Base-by-base conservation (phyloP, 2,329 filamentous ascomycete species). In the Monosporascus sp. region DNA sequence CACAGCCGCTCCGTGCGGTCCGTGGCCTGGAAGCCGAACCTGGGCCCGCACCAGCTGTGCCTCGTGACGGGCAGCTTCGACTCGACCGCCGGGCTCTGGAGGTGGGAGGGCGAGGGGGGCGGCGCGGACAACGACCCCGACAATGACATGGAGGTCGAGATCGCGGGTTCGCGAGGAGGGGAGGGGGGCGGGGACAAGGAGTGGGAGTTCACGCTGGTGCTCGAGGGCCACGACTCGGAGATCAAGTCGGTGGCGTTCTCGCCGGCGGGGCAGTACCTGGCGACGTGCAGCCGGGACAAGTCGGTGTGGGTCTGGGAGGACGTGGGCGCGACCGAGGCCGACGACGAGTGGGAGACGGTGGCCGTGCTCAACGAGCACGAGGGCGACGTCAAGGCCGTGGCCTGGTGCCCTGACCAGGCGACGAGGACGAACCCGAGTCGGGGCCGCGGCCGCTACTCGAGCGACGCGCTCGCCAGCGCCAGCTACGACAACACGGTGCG, bases 251-350 rank as follows among this genome's bases (percentile, higher is more conserved):
- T 93, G 58, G 79, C 82, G 2, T 95, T 91, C 74, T 85, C 81
- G 18, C 85, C 89, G 0, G 83, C 82, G 0, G 89, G 89, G 1
- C 83, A 87, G 56, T 86, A 91, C 63, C 80, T 99, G 5, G 94
- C 94, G 6, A 97, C 92, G 0, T 97, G 92, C 71, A 89, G 85
- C 51, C 82, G 94, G 48, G 94, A 99, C 70, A 97, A 97, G 75
- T 88, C 84, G 17, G 90, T 97, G 18, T 99, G 94, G 94, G 90
- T 99, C 63, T 99, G 94, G 94, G 94, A 99, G 72, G 94, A 97
- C 69, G 82, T 97, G 51, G 82, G 82, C 40, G 73, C 74, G 8
- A 74, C 75, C 52, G 87, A 89, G 60, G 88, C 87, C 17, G 92
- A 96, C 52, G 93, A 96, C 69, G 94, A 97, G 68, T 97, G 92